Base-by-base conservation (phyloP, 1,284 basidiomycete genomes). In the Moesziomyces globuligerus region DNA sequence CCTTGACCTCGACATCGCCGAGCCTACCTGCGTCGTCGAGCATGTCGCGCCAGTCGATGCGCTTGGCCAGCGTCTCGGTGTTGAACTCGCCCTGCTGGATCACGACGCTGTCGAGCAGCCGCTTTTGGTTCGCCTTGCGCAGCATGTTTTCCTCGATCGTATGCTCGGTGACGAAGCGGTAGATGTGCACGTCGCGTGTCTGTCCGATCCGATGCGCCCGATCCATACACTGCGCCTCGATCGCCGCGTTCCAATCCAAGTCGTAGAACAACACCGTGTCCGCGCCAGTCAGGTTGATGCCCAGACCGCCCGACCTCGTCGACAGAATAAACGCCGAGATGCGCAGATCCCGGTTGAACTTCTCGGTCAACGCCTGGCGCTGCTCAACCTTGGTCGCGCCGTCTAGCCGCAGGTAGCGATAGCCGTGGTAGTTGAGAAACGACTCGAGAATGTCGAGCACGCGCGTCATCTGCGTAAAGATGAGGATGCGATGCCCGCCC, bases 141-240 rank as follows among this genome's bases (percentile, higher is more conserved):
- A 97, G 87, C 88, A 98, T 93, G 59, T 94, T 93, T 84, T 97
- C 94, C 84, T 98, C 95, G 44, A 98, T 93, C 0, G 94, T 96
- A 83, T 93, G 88, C 71, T 89, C 86, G 5, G 92, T 94, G 43
- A 98, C 90, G 82, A 98, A 94, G 7, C 94, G 91, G 83, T 96
- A 97, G 75, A 98, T 95, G 81, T 97, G 92, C 10, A 98, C 95
- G 76, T 97, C 94, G 24, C 94, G 89, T 47, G 94, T 96, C 83
- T 98, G 94, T 9, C 94, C 94, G 74, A 98, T 98, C 7, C 93
- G 90, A 78, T 94, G 92, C 0, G 92, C 92, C 25, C 94, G 88
- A 83, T 98, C 94, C 85, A 97, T 94, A 83, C 94, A 97, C 83
- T 98, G 94, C 50, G 90, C 87, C 81, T 98, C 94, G 90, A 97